A percentile compares a stretch with the other conserved stretches of the same genome.
phyloP scores from a whole-genome alignment of 108 stramenopile genomes.

The Fistulifera pelliculosa region DNA sequence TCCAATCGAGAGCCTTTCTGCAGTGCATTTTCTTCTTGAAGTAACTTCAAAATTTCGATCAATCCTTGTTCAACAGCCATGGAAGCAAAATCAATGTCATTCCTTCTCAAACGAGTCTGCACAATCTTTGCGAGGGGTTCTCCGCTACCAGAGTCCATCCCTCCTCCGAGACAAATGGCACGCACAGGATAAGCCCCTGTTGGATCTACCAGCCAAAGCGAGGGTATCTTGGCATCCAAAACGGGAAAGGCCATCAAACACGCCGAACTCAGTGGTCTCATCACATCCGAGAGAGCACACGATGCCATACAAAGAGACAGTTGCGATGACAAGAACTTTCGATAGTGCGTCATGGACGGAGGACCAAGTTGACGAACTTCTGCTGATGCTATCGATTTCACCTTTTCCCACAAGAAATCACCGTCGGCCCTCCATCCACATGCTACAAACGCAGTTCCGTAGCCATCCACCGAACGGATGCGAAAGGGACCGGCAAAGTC shows the following conservation, averaged over 20 bases:
- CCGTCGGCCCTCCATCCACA: conserved; percentile 74
- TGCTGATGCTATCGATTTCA: conserved; percentile 33
- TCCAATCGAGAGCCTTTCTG: too few species aligned
- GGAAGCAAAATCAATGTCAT: too few species aligned
- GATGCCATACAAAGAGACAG: conserved; percentile 57
- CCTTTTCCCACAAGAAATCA: conserved; percentile 30
- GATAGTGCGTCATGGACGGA: conserved; percentile 24
- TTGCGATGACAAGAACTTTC: conserved; percentile 37
- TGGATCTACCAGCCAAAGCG: conserved; percentile 51
- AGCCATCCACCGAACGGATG: conserved; percentile 39
- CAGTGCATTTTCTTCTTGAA: too few species aligned
- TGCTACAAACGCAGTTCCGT: conserved; percentile 45
- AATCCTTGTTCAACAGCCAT: too few species aligned
- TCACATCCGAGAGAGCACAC: conserved; percentile 32
- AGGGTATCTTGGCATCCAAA: background rate
- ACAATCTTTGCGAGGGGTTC: too few species aligned
- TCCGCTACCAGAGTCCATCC: background rate
- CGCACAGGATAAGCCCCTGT: conserved; percentile 59
- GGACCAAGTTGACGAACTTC: conserved; percentile 21
- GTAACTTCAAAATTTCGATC: too few species aligned
- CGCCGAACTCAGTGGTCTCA: conserved; percentile 31
- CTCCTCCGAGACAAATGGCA: conserved; percentile 55
- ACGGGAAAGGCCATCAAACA: conserved; percentile 45
- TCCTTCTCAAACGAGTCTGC: too few species aligned
- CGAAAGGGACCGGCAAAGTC: conserved; percentile 53